A percentile compares a stretch with the other conserved stretches of the same genome.
Conservation (phyloP, 768 basidiomycete genomes). For the Dacryopinax spathularia region DNA sequence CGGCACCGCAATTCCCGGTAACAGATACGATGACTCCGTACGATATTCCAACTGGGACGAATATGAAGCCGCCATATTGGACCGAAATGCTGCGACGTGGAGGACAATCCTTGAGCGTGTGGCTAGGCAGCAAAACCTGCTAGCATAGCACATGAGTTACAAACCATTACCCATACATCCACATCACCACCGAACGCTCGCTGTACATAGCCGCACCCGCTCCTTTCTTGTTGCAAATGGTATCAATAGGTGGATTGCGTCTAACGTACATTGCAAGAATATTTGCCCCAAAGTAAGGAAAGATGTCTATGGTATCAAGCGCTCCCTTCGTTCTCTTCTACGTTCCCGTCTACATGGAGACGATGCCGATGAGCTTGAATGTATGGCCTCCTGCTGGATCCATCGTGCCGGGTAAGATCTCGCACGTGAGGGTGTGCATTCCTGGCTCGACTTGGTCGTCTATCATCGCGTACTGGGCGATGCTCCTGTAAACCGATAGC, state of each 20-base stretch:
- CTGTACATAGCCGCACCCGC: too few species aligned
- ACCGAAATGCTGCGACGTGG: background rate
- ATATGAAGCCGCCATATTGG: background rate
- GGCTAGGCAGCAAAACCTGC: background rate
- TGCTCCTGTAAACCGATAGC: background rate
- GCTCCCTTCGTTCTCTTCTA: background rate
- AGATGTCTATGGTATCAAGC: background rate
- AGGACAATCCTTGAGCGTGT: background rate
- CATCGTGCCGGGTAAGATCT: background rate
- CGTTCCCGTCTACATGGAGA: background rate
- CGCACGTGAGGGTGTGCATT: background rate
- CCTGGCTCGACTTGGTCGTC: background rate
- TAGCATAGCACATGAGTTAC: background rate
- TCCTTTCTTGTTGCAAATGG: background rate
- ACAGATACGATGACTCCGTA: background rate
- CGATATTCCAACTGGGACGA: background rate
- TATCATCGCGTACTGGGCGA: background rate
- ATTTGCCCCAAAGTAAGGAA: background rate
- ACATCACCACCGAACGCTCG: too few species aligned
- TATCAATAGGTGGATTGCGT: background rate
- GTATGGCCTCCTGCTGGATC: background rate
- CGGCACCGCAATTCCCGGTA: background rate
- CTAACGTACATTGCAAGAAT: background rate
- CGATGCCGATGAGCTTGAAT: conserved; percentile 3
- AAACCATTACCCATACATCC: background rate